phyloP scores from a whole-genome alignment of 176 grass and related monocot species.

The Lolium perenne region DNA sequence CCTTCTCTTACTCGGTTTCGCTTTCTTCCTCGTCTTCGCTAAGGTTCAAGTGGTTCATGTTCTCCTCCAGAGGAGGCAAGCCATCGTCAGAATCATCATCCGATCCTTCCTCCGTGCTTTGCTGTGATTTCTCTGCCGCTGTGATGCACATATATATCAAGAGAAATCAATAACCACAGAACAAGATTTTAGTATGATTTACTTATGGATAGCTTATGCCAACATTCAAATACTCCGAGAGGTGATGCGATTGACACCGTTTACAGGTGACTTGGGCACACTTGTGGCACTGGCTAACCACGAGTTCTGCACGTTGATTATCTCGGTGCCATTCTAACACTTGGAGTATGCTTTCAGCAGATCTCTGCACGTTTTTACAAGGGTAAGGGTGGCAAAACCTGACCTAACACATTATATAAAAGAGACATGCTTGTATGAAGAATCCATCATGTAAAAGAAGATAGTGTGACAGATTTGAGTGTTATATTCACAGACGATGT shows the following conservation, averaged over 20 bases:
- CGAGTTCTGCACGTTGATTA: conserved; percentile 83
- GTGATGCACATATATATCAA: not conserved
- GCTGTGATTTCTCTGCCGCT: conserved; percentile 27
- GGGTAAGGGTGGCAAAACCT: conserved; percentile 1
- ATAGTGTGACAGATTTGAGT: not conserved
- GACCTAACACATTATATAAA: not conserved
- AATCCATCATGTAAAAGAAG: not conserved
- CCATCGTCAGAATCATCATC: conserved; percentile 77
- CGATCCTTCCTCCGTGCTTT: conserved; percentile 45
- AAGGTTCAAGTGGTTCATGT: conserved; percentile 76
- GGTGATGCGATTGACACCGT: conserved; percentile 48
- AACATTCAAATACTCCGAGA: not conserved
- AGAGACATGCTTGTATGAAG: not conserved
- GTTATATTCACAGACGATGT: not conserved
- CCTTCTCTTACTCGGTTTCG: conserved; percentile 44
- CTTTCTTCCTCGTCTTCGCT: conserved; percentile 64
- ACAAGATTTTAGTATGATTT: not conserved
- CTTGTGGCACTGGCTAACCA: conserved; percentile 81
- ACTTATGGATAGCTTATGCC: not conserved
- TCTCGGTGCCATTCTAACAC: conserved; percentile 83
- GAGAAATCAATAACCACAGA: not conserved
- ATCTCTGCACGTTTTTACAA: conserved; percentile 61
- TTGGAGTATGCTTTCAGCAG: conserved; percentile 83
- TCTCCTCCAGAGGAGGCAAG: conserved; percentile 85
- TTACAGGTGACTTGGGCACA: conserved; percentile 50